phyloP scores from a whole-genome alignment of 345 rosid genomes.

The Populus nigra region DNA sequence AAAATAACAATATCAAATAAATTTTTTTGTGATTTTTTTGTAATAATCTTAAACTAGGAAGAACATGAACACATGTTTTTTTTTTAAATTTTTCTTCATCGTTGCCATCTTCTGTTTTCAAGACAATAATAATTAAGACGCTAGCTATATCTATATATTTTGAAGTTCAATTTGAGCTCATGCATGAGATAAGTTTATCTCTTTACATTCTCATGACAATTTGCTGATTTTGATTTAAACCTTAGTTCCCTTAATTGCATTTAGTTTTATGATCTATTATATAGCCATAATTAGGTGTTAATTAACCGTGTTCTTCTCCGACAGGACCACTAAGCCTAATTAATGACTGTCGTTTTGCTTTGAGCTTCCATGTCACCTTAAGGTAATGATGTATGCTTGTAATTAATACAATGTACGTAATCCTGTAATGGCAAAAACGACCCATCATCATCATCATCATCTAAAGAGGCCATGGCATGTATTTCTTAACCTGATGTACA shows the following conservation, averaged over 20 bases:
- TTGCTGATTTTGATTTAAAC: not conserved
- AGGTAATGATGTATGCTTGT: not conserved
- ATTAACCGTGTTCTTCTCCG: slow-evolving; percentile 9
- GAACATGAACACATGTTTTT: no score
- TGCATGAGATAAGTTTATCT: no score
- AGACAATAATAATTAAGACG: no score
- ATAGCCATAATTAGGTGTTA: not conserved
- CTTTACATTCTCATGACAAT: not conserved
- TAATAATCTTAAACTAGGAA: no score
- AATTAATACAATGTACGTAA: no score
- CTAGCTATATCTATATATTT: no score
- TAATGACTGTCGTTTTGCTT: slow-evolving; percentile 4
- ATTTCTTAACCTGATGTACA: not conserved
- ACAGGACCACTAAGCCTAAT: slow-evolving; percentile 14
- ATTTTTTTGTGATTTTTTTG: no score
- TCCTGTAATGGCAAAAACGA: slow-evolving; percentile 20
- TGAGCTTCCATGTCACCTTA: not conserved
- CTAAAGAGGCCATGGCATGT: not conserved
- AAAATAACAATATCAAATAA: no score
- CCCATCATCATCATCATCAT: slow-evolving; percentile 5
- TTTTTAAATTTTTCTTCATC: fast-evolving
- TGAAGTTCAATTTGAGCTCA: no score
- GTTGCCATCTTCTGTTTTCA: no score
- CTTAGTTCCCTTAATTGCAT: not conserved
- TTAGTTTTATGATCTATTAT: not conserved